phyloP scores from a whole-genome alignment of 73 alveolate species.

The Paramecium biaurelia region DNA sequence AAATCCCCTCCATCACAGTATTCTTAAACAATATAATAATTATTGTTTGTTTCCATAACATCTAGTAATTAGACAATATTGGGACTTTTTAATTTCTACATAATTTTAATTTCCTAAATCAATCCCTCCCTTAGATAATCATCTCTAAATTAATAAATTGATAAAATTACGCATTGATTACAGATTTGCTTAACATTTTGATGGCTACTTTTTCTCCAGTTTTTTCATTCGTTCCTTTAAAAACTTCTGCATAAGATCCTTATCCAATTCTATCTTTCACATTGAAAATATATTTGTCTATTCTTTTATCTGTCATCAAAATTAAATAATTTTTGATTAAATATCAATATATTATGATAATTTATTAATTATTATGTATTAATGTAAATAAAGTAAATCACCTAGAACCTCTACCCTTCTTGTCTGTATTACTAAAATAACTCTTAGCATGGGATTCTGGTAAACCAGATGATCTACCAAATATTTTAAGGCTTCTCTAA shows the following conservation, averaged over 20 bases:
- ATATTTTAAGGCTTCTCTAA: conserved; percentile 93
- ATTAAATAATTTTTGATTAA: not conserved
- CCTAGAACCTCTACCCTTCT: conserved; percentile 72
- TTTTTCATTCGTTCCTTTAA: conserved; percentile 55
- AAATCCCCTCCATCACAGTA: conserved; percentile 67
- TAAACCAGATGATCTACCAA: conserved; percentile 93
- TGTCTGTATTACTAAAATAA: conserved; percentile 69
- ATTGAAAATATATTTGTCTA: conserved; percentile 54
- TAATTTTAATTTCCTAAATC: conserved; percentile 53
- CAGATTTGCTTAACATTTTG: conserved; percentile 46
- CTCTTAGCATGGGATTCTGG: conserved; percentile 71
- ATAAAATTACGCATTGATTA: conserved; percentile 15
- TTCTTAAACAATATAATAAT: conserved; percentile 64
- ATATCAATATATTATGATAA: not conserved
- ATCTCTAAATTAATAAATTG: not conserved
- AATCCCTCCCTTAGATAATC: conserved; percentile 62
- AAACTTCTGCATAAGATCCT: conserved; percentile 61
- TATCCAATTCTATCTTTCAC: conserved; percentile 53
- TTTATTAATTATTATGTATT: not conserved
- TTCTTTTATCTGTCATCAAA: conserved; percentile 56
- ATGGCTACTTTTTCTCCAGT: conserved; percentile 63
- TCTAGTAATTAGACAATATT: conserved; percentile 59
- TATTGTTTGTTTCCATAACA: conserved; percentile 60
- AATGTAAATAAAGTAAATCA: not conserved
- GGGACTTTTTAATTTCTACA: conserved; percentile 52